Percentiles rank a stretch among this genome's conserved stretches.
These are phyloP conservation scores for Thermochaetoides thermophila DNA, from an alignment of 495 filamentous ascomycete genomes.

Conservation along the genomic window DNA sequence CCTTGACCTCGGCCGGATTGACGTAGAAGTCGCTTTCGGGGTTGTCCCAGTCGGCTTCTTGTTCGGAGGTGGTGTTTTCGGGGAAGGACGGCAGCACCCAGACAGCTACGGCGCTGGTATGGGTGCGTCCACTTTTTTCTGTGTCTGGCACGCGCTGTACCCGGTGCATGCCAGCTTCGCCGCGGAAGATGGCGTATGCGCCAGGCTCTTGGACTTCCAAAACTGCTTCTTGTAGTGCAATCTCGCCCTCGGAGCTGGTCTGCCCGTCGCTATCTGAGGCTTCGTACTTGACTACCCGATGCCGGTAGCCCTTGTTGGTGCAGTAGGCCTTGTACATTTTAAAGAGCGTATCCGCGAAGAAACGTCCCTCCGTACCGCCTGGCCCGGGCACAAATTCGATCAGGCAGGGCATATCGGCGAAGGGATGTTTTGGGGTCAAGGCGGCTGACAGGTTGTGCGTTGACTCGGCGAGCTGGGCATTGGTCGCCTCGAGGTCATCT, in stretches of 20 bases:
- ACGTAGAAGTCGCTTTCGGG: constrained; percentile 84
- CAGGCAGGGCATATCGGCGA: constrained; percentile 81
- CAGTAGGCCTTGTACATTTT: constrained; percentile 83
- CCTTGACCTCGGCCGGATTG: constrained; percentile 67
- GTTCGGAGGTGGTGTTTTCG: constrained; percentile 31
- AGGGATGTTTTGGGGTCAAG: constrained; percentile 79
- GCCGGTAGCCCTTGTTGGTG: constrained; percentile 34
- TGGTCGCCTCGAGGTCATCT: constrained; percentile 59
- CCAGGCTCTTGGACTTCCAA: constrained; percentile 67
- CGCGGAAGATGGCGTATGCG: constrained; percentile 64
- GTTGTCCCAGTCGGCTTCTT: constrained; percentile 51
- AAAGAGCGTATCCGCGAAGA: constrained; percentile 77
- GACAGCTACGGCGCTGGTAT: constrained; percentile 83
- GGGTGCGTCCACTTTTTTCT: constrained; percentile 76
- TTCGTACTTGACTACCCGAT: constrained; percentile 37
- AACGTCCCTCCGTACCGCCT: constrained; percentile 79
- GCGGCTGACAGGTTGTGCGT: constrained; percentile 51
- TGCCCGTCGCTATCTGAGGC: constrained; percentile 40
- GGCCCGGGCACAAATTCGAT: constrained; percentile 86
- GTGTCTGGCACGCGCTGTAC: constrained; percentile 88
- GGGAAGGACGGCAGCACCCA: constrained; percentile 81
- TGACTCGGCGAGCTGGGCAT: constrained; percentile 40
- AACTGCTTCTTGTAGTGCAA: constrained; percentile 65
- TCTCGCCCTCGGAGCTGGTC: constrained; percentile 40
- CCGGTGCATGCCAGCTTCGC: constrained; percentile 85